A percentile compares a stretch with the other conserved stretches of the same genome.
phyloP scores from a whole-genome alignment of 169 alveolate species.

The Cyclospora cayetanensis region DNA sequence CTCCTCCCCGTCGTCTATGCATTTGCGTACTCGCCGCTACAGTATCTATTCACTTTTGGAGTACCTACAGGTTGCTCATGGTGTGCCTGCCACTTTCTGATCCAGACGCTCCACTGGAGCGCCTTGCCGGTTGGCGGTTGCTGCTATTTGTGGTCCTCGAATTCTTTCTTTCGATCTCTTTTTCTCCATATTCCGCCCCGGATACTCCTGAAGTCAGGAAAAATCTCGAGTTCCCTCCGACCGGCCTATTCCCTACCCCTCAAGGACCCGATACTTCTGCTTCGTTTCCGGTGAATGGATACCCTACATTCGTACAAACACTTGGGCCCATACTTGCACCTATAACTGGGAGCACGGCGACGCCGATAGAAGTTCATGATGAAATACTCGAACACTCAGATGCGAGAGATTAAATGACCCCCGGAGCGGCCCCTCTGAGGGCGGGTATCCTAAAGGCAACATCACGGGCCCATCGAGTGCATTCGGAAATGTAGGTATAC shows the following conservation, averaged over 20 bases:
- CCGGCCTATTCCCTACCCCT: too few species aligned
- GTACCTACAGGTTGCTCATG: not conserved
- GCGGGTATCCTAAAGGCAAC: too few species aligned
- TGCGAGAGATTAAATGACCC: too few species aligned
- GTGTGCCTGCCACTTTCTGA: constrained; percentile 10
- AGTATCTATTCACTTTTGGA: too few species aligned
- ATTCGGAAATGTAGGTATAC: too few species aligned
- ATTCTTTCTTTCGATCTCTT: not conserved
- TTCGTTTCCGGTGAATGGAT: not conserved
- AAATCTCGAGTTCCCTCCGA: not conserved
- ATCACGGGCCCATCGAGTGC: too few species aligned
- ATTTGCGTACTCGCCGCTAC: not conserved
- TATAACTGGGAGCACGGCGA: too few species aligned
- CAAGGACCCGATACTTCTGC: not conserved
- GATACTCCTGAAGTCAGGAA: not conserved
- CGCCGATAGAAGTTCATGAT: too few species aligned
- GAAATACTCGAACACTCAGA: too few species aligned
- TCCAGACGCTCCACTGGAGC: constrained; percentile 1
- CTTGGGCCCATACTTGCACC: too few species aligned
- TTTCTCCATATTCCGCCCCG: not conserved
- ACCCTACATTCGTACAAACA: not conserved
- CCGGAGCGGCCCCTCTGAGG: too few species aligned
- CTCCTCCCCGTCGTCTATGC: too few species aligned
- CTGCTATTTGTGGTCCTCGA: not conserved
- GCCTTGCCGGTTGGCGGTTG: constrained; percentile 26